phyloP scores from a whole-genome alignment of 225 moss, liverwort and hornwort species.

The Asterella californica region DNA sequence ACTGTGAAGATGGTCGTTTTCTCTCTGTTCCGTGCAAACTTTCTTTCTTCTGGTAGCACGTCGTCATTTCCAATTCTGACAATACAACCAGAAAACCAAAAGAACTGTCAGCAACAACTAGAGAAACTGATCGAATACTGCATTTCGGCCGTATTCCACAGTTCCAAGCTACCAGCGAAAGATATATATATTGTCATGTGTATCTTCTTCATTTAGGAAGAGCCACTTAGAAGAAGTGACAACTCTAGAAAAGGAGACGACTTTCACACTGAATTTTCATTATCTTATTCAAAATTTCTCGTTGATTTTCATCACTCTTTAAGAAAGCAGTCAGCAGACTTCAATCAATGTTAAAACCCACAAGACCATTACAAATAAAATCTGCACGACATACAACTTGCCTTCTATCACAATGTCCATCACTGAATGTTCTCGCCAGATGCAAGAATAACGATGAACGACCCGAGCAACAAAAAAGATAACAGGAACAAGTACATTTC shows the following conservation, averaged over 20 bases:
- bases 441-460: too few species aligned
- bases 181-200: neutral
- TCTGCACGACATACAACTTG: too few species aligned
- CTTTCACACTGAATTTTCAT: too few species aligned
- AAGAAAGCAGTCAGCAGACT: too few species aligned
- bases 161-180: neutral
- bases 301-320: too few species aligned
- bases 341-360: neutral
- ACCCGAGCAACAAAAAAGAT: too few species aligned
- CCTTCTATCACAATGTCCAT: too few species aligned
- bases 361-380: neutral
- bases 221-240: neutral
- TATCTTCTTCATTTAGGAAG: neutral
- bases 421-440: too few species aligned
- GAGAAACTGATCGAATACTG: neutral
- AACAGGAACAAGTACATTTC: neutral
- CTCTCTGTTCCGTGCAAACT: neutral
- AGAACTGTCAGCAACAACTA: neutral
- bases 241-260: neutral
- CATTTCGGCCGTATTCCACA: neutral
- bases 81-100: neutral
- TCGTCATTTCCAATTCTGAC: constrained; percentile 16
- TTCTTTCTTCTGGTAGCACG: neutral
- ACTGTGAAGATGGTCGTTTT: neutral
- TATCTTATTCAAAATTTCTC: too few species aligned